Percentiles rank a stretch among this genome's conserved stretches.
These are phyloP conservation scores for Mycena filopes DNA, from an alignment of 768 basidiomycete species.

Conservation along the genomic window DNA sequence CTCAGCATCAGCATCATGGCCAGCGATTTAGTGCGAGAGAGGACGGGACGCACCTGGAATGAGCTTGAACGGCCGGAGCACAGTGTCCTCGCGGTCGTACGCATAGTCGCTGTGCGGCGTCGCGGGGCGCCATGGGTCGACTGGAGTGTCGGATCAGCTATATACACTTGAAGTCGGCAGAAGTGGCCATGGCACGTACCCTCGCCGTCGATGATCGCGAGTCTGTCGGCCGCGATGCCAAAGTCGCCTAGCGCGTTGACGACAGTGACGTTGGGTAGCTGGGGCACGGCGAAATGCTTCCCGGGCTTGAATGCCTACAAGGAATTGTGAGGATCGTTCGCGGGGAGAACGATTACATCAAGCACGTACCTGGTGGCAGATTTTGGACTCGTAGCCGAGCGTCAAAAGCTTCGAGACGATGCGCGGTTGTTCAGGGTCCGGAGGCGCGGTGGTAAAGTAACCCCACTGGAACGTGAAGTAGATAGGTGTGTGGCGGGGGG, in stretches of 20 bases:
- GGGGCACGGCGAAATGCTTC: constrained; percentile 75
- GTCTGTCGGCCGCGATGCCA: constrained; percentile 77
- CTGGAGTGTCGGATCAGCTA: too few relatives aligned
- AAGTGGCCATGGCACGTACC: too few relatives aligned
- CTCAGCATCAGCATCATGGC: constrained; percentile 13
- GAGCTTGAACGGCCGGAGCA: constrained; percentile 83
- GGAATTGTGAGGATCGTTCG: constrained; percentile 36
- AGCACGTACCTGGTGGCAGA: constrained; percentile 66
- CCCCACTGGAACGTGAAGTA: constrained; percentile 74
- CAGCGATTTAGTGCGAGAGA: not conserved
- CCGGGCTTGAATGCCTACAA: constrained; percentile 80
- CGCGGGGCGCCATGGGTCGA: constrained; percentile 91
- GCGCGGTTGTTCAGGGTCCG: constrained; percentile 71
- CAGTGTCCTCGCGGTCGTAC: constrained; percentile 72
- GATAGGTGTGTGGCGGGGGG: not conserved
- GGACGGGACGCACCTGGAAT: constrained; percentile 73
- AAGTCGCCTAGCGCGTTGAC: constrained; percentile 92
- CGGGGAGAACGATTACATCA: not conserved
- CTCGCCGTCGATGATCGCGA: constrained; percentile 92
- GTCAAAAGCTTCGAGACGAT: constrained; percentile 85
- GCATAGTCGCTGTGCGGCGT: constrained; percentile 87
- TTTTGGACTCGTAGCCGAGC: constrained; percentile 74
- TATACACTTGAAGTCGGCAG: too few relatives aligned
- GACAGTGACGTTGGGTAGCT: constrained; percentile 78
- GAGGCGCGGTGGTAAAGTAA: constrained; percentile 86